These are phyloP conservation scores for Sarocladium brachiariae DNA, from an alignment of 2,329 filamentous ascomycete genomes.

Conservation along the genomic window DNA sequence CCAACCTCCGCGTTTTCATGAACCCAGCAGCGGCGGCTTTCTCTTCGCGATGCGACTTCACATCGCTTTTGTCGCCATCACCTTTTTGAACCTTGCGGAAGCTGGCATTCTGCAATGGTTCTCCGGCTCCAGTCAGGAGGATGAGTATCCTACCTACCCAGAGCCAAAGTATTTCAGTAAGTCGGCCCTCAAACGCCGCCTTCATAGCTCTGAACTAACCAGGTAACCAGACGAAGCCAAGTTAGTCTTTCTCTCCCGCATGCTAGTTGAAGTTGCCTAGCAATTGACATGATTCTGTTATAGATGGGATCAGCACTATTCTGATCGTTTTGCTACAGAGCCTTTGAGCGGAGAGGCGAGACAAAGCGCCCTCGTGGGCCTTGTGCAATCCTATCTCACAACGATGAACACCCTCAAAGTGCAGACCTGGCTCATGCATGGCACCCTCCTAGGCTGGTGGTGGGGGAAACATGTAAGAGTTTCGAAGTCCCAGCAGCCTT, in stretches of 20 bases:
- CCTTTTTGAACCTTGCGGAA: neutral
- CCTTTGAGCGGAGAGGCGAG: conserved; percentile 48
- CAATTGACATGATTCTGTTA: neutral
- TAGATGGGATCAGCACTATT: conserved; percentile 24
- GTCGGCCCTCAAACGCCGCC: neutral
- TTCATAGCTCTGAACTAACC: neutral
- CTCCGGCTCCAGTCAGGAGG: neutral
- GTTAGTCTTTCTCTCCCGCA: neutral
- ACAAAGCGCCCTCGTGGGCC: conserved; percentile 53
- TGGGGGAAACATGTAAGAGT: conserved; percentile 55
- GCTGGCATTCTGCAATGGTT: neutral
- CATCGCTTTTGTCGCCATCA: neutral
- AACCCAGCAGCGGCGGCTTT: too few relatives aligned
- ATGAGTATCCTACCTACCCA: conserved; percentile 8
- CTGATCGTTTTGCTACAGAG: conserved; percentile 30
- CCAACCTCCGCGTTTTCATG: too few relatives aligned
- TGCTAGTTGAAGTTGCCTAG: neutral
- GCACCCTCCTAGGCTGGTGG: conserved; percentile 83
- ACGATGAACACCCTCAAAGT: conserved; percentile 59
- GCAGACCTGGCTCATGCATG: conserved; percentile 79
- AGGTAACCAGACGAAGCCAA: neutral
- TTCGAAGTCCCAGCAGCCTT: neutral
- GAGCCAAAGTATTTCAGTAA: conserved; percentile 20
- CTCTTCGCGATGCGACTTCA: neutral
- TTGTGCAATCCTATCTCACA: conserved; percentile 65